phyloP scores from a whole-genome alignment of 768 basidiomycete species.

The Suillus weaverae region DNA sequence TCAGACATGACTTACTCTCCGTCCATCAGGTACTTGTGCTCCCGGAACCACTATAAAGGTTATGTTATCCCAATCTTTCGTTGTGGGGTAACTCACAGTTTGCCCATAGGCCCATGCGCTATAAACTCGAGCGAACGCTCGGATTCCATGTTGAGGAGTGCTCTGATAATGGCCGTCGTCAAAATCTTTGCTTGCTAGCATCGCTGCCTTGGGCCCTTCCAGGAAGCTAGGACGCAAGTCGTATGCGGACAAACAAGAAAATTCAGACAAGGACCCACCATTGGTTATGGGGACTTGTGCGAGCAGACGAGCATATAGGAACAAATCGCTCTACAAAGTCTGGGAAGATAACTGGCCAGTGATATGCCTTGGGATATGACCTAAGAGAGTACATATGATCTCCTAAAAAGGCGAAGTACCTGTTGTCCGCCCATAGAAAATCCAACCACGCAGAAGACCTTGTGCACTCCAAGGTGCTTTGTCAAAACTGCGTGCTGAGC shows the following conservation, averaged over 20 bases:
- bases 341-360: conserved; percentile 58
- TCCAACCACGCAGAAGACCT: conserved; percentile 48
- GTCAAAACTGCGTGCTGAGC: conserved; percentile 56
- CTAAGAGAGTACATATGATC: conserved; percentile 18
- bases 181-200: conserved; percentile 56
- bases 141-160: conserved; percentile 48
- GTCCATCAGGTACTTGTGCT: conserved; percentile 43
- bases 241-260: not conserved
- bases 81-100: conserved; percentile 37
- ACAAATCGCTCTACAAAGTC: conserved; percentile 51
- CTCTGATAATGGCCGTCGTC: conserved; percentile 51
- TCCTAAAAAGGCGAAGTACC: conserved; percentile 22
- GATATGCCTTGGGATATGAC: conserved; percentile 41
- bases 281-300: conserved; percentile 56
- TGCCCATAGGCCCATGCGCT: conserved; percentile 63
- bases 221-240: conserved; percentile 45
- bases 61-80: not conserved
- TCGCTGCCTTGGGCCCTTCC: conserved; percentile 58
- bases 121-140: conserved; percentile 59
- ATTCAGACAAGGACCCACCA: conserved; percentile 34
- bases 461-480: conserved; percentile 43
- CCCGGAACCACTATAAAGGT: conserved; percentile 51
- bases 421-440: conserved; percentile 63
- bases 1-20: conserved; percentile 36
- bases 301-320: conserved; percentile 54